These are phyloP conservation scores for Mycena sp. DNA, from an alignment of 1,284 basidiomycete genomes.

Conservation along the genomic window DNA sequence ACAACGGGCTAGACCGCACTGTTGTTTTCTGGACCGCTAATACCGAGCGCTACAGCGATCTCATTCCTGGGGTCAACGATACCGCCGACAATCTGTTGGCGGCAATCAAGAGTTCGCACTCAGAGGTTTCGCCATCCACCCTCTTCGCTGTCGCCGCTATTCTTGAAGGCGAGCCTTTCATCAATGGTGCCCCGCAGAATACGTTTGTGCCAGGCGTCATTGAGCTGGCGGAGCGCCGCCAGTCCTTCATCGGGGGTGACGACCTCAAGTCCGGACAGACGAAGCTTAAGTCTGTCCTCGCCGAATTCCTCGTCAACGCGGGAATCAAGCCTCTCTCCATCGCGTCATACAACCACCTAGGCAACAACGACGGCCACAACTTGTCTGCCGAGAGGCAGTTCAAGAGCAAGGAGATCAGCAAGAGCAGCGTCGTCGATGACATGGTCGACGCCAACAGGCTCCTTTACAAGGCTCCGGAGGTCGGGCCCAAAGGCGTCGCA, in stretches of 20 bases:
- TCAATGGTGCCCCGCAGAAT: constrained; percentile 99
- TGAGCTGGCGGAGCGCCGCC: constrained; percentile 88
- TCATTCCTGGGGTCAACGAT: constrained; percentile 96
- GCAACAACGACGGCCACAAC: constrained; percentile 98
- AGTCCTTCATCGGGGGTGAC: constrained; percentile 97
- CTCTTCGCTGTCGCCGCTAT: constrained; percentile 97
- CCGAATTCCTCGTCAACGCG: constrained; percentile 98
- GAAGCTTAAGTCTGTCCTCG: constrained; percentile 94
- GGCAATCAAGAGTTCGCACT: constrained; percentile 87
- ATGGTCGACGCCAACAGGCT: constrained; percentile 94
- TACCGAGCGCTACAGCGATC: constrained; percentile 97
- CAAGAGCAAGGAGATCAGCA: constrained; percentile 98
- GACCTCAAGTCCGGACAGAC: constrained; percentile 97
- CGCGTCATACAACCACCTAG: constrained; percentile 98
- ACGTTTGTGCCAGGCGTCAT: constrained; percentile 98
- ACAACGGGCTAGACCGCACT: constrained; percentile 87
- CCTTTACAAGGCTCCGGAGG: constrained; percentile 83
- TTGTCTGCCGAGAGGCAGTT: constrained; percentile 94
- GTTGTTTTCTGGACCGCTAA: constrained; percentile 99
- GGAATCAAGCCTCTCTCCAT: constrained; percentile 99
- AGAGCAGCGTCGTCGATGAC: constrained; percentile 97
- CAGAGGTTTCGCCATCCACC: constrained; percentile 95
- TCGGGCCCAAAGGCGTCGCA: constrained; percentile 67
- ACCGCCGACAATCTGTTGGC: constrained; percentile 90
- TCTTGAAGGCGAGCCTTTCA: constrained; percentile 94